These are phyloP conservation scores for Plasmodium berghei DNA, from an alignment of 169 alveolate species.

Conservation along the genomic window DNA sequence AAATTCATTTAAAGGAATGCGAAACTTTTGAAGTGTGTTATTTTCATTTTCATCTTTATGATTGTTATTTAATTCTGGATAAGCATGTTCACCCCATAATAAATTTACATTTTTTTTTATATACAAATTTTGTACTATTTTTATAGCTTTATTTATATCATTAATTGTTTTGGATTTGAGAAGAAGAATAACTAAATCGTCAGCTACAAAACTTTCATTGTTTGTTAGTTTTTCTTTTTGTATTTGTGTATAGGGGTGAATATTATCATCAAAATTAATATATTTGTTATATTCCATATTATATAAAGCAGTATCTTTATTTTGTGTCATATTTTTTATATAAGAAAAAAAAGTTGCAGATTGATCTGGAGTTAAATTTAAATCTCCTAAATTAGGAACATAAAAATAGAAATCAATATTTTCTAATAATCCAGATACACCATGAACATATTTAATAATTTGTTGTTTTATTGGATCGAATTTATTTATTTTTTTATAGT, in stretches of 20 bases:
- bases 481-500: constrained; percentile 39
- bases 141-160: constrained; percentile 58
- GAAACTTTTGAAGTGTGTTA: constrained; percentile 27
- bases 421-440: constrained; percentile 55
- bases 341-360: constrained; percentile 49
- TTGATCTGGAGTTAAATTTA: constrained; percentile 44
- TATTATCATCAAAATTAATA: not conserved
- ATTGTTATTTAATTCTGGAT: too few species aligned
- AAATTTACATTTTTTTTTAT: constrained; percentile 31
- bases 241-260: not conserved
- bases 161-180: constrained; percentile 25
- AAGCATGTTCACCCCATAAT: constrained; percentile 27
- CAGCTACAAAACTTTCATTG: constrained; percentile 9
- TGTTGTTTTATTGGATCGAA: constrained; percentile 45
- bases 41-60: constrained; percentile 14
- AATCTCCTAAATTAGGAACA: constrained; percentile 62
- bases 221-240: not conserved
- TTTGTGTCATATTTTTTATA: constrained; percentile 10
- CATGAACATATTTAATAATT: constrained; percentile 65
- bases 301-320: constrained; percentile 1
- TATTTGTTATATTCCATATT: constrained; percentile 39
- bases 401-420: constrained; percentile 70
- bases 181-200: constrained; percentile 43
- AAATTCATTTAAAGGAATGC: constrained; percentile 71
- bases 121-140: constrained; percentile 44